phyloP scores from a whole-genome alignment of 139 green algal genomes.

The Chlorella ohadii region DNA sequence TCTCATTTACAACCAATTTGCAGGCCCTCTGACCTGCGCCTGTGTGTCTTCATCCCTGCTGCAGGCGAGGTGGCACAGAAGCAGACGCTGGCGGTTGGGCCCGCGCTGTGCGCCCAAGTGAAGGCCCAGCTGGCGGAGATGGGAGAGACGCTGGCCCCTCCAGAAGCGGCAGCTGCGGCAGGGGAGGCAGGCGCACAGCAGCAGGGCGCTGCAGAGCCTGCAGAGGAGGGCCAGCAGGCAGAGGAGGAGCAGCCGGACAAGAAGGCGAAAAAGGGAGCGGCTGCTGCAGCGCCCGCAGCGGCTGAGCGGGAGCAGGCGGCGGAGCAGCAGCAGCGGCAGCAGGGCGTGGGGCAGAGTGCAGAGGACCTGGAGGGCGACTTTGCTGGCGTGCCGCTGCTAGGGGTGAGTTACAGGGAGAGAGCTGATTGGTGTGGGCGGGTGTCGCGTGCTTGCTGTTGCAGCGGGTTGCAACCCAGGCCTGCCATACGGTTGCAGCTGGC shows the following conservation, averaged over 20 bases:
- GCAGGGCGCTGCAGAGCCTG: background rate
- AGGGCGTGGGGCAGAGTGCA: background rate
- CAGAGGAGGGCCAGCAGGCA: background rate
- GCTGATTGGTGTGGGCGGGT: too few species aligned
- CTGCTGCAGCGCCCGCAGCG: background rate
- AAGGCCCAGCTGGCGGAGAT: background rate
- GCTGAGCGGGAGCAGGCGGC: background rate
- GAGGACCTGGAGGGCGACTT: constrained; percentile 29
- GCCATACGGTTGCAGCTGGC: too few species aligned
- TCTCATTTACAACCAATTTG: too few species aligned
- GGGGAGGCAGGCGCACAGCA: background rate
- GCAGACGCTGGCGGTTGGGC: constrained; percentile 12
- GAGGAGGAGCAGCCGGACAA: background rate
- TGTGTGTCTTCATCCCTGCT: too few species aligned
- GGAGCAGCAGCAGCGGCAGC: background rate
- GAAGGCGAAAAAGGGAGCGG: background rate
- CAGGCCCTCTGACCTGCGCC: too few species aligned
- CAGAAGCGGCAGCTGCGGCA: background rate
- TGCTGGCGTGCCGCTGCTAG: background rate
- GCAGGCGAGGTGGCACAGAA: constrained; percentile 55
- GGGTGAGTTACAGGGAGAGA: background rate
- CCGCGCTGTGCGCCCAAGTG: background rate
- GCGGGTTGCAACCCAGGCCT: too few species aligned
- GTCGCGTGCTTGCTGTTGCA: too few species aligned
- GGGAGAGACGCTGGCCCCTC: background rate